These are phyloP conservation scores for Lasiodiplodia gonubiensis DNA, from an alignment of 2,329 filamentous ascomycete genomes.

Conservation along the genomic window DNA sequence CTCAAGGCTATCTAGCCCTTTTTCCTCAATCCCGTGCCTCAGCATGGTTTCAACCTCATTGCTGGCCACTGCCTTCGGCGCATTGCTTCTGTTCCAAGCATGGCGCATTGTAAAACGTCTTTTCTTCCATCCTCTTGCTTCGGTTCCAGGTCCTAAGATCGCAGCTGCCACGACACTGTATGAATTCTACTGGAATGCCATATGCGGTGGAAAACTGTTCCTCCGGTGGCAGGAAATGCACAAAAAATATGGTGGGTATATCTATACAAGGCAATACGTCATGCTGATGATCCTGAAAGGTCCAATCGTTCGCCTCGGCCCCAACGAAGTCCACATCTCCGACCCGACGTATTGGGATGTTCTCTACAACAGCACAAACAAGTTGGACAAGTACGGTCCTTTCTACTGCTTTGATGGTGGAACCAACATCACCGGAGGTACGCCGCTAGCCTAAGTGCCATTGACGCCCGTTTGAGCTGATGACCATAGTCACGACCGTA, in stretches of 20 bases:
- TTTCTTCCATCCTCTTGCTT: constrained; percentile 31
- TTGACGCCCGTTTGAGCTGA: neutral
- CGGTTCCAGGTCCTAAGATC: constrained; percentile 32
- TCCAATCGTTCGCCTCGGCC: constrained; percentile 42
- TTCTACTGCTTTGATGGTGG: constrained; percentile 11
- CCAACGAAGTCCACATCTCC: constrained; percentile 39
- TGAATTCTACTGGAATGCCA: constrained; percentile 37
- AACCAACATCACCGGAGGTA: neutral
- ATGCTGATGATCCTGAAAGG: constrained; percentile 30
- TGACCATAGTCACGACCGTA: constrained; percentile 1
- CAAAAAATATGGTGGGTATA: constrained; percentile 33
- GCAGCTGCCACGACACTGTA: constrained; percentile 34
- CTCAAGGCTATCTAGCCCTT: no score
- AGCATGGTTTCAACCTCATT: neutral
- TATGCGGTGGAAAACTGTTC: constrained; percentile 31
- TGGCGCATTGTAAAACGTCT: constrained; percentile 13
- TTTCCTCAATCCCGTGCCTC: no score
- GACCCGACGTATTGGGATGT: constrained; percentile 37
- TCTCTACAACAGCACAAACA: constrained; percentile 14
- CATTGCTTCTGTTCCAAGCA: neutral
- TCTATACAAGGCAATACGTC: neutral
- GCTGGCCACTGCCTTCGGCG: neutral
- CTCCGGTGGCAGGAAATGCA: constrained; percentile 36
- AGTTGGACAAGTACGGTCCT: constrained; percentile 27
- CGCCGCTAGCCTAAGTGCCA: no score